Evolutionary conservation across 441 rosid species (phyloP), one percentile per base, ranked within the genome.

Genomic region (Erodium texanum): DNA sequence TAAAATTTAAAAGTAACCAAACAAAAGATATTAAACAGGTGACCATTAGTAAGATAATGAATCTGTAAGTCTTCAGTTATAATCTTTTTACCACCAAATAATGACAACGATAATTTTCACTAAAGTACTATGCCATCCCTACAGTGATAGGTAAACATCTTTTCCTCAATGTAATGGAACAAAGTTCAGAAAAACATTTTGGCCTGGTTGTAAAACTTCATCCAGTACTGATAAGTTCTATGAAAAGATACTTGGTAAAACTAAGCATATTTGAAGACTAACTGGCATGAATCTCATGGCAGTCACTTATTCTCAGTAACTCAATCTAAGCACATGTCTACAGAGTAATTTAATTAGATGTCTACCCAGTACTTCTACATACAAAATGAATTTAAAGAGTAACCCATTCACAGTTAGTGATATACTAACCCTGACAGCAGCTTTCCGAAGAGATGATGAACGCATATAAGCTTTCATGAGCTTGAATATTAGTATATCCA

Each of bases 361-460:
- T 3, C 56, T 48, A 48, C 56, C 9, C 56, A 14, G 2, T 6
- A 43, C 12, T 43, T 11, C 14, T 43, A 9, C 11, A 43, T 12
- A 43, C 52, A 41, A 6, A 41, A 5, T 8, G 12, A 27, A 27
- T 4, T 27, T 27, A 27, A 27, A 27, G 29, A 27, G 29, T 27
- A 1, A 1, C 29, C 29, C 29, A 27, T 27, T 27, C 29, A 27
- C 29, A 27, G 1, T 27, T 27, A 50, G 20, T 15, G 20, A 74
- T 50, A 64, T 74, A 76, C 81, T 79, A 78, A 94, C 99, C 97
- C 80, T 87, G 74, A 94, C 78, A 71, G 99, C 96, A 78, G 94
- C 90, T 80, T 82, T 88, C 50, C 96, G 89, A 84, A 94, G 77
- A 72, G 94, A 80, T 38, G 98, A 88, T 8, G 98, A 87, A 67